These are phyloP conservation scores for Acanthochlamys bracteata DNA, from an alignment of 106 monocot species.

Conservation along the genomic window DNA sequence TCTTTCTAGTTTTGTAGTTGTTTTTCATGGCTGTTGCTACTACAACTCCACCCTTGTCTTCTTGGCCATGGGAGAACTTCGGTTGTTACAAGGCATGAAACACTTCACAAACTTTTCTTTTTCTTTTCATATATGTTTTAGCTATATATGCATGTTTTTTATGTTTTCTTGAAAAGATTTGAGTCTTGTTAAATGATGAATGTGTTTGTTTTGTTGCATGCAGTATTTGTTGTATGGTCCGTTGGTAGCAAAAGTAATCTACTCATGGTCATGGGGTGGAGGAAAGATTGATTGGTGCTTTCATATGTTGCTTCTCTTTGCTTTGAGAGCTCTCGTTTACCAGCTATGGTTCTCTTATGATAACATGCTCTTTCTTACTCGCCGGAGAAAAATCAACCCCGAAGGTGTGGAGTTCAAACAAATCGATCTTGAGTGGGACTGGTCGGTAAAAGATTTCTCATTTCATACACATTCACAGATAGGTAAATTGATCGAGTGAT, in stretches of 20 bases:
- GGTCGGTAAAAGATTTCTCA: conserved; percentile 21
- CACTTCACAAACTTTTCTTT: background rate
- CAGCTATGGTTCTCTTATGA: conserved; percentile 33
- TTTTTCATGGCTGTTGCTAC: background rate
- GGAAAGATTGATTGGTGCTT: conserved; percentile 33
- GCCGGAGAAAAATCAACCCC: conserved; percentile 37
- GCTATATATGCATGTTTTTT: background rate
- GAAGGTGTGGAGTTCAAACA: conserved; percentile 62
- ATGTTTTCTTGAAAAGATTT: background rate
- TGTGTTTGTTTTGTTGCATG: conserved; percentile 30
- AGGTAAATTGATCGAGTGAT: no score
- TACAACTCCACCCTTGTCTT: conserved; percentile 14
- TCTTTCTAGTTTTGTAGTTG: no score
- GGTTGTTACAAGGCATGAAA: conserved; percentile 38
- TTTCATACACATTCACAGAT: background rate
- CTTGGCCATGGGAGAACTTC: conserved; percentile 37
- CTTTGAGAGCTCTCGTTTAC: conserved; percentile 32
- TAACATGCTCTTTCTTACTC: conserved; percentile 67
- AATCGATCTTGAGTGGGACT: conserved; percentile 82
- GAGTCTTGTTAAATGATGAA: background rate
- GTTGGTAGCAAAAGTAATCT: conserved; percentile 44
- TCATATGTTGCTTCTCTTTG: conserved; percentile 46
- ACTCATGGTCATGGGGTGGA: conserved; percentile 41
- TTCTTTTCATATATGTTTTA: background rate
- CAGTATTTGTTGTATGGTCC: conserved; percentile 86